Base-by-base conservation (phyloP, 306 rosid species). In the Fagus crenata region DNA sequence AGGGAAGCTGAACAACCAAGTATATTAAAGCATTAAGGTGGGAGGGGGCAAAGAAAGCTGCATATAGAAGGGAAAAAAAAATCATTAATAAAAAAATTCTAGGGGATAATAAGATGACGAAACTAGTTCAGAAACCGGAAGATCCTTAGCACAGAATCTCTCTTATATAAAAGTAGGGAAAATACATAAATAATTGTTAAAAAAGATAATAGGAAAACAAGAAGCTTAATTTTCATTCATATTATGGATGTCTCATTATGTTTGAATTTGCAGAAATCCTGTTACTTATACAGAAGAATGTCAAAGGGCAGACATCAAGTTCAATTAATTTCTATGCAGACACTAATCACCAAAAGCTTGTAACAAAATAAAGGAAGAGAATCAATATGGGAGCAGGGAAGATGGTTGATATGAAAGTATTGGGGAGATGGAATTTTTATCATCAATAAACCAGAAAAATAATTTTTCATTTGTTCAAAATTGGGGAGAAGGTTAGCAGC, bases 1-100 rank as follows among this genome's bases (percentile, higher is more conserved):
- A 42, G 67, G 54, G 77, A 75, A 65, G 42, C 54, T 59, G 69
- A 74, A 18, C 77, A 75, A 60, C 43, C 51, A 39, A 41, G 56
- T 40, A 4, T 15, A 54, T 4, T 3, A 72, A 0, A 22, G 28
- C 28, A 22, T 22, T 22, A 35, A 56, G 56, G 53, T 46, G 51
- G 35, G 37, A 17, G 14, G 71, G 32, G 49, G 32, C 31, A 37
- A 39, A n/a, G 41, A 67, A 39, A 18, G 49, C 9, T 35, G 31
- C 71, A 6, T n/a, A 39, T 15, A 67, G 31, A 37, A 14, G 5
- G 40, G 22, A 58, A 3, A 65, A 7, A 46, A 46, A 46, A 46
- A 46, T 46, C 51, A 46, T 65, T 17, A 39, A 37, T 65, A 17
- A 31, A 37, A 15, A 36, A 36, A 36, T 5, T 39, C 5, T 37